phyloP scores from a whole-genome alignment of 148 eudicot species.

The Euryodendron excelsum region DNA sequence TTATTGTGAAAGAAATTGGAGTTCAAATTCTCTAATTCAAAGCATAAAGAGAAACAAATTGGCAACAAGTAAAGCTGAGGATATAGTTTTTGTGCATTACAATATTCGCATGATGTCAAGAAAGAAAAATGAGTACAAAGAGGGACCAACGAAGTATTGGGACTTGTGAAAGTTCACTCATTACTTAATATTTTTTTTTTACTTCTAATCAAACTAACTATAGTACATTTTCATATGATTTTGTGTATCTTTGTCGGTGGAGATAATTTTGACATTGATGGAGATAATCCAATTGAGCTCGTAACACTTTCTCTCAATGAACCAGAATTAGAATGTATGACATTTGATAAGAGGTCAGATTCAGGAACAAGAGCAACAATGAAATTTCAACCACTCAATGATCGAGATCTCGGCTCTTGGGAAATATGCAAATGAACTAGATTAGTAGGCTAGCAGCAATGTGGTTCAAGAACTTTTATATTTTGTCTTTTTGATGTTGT shows the following conservation, averaged over 20 bases:
- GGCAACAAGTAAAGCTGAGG: not conserved
- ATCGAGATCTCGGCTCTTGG: too few relatives aligned
- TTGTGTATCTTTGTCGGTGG: not conserved
- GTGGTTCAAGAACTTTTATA: too few relatives aligned
- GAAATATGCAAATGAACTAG: too few relatives aligned
- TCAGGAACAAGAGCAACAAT: too few relatives aligned
- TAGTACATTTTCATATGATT: not conserved
- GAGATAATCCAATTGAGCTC: not conserved
- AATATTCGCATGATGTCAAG: conserved; percentile 7
- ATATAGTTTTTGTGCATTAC: conserved; percentile 14
- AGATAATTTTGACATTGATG: not conserved
- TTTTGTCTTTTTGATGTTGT: too few relatives aligned
- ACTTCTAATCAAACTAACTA: too few relatives aligned
- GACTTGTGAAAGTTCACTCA: not conserved
- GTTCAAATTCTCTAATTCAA: not conserved
- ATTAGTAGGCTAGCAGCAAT: too few relatives aligned
- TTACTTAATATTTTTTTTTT: too few relatives aligned
- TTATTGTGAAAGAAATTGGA: conserved; percentile 21
- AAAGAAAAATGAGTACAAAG: not conserved
- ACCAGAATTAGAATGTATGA: not conserved
- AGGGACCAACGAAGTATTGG: conserved; percentile 11
- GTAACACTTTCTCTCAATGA: not conserved
- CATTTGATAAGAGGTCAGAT: not conserved
- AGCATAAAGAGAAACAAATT: not conserved
- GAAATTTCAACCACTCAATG: too few relatives aligned